These are phyloP conservation scores for Candida palmyrensis DNA, from an alignment of 805 yeast genomes.

Conservation along the genomic window DNA sequence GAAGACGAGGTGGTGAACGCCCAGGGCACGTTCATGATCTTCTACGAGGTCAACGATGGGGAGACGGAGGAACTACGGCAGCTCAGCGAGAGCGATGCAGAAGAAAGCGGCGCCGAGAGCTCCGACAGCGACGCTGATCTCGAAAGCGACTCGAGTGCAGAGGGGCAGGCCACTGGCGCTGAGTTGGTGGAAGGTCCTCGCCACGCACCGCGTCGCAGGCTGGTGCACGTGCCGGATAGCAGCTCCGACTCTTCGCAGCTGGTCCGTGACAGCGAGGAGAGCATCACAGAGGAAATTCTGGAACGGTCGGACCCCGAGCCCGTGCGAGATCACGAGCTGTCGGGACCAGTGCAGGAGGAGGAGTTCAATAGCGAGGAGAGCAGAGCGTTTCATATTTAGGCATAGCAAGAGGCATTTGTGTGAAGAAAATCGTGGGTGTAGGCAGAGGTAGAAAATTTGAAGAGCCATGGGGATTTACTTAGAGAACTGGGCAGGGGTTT, in stretches of 20 bases:
- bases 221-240: no score
- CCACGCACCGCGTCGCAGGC: no score
- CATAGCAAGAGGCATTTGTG: neutral
- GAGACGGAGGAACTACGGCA: conserved; percentile 16
- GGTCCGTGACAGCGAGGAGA: no score
- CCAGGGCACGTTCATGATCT: conserved; percentile 90
- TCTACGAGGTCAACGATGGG: conserved; percentile 58
- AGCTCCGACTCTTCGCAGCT: no score
- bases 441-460: neutral
- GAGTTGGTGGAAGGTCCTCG: no score
- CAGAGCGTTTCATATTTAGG: conserved; percentile 5
- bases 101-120: conserved; percentile 8
- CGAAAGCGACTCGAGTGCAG: no score
- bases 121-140: conserved; percentile 1
- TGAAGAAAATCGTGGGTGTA: neutral
- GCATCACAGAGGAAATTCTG: no score
- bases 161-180: no score
- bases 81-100: conserved; percentile 14
- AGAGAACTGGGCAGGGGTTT: neutral
- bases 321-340: no score
- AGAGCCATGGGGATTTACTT: neutral
- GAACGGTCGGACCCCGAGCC: no score
- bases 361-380: conserved; percentile 4
- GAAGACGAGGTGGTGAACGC: conserved; percentile 76
- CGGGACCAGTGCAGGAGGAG: no score